These are phyloP conservation scores for Chenopodium formosanum DNA, from an alignment of 148 eudicot genomes.

Conservation along the genomic window DNA sequence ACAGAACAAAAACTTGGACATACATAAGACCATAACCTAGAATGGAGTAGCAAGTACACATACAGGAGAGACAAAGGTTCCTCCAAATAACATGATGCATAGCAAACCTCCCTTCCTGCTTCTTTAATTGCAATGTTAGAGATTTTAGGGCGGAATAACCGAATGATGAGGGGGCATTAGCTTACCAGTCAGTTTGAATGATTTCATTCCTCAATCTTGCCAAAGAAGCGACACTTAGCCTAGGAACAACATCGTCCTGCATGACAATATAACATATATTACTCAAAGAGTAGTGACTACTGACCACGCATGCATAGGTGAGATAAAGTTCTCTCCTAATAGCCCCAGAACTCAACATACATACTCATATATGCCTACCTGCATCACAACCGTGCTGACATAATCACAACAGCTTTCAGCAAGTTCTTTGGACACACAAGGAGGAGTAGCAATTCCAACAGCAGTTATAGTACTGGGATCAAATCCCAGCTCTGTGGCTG, in stretches of 20 bases:
- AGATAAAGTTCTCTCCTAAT: neutral
- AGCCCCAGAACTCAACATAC: neutral
- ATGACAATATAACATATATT: conserved; percentile 7
- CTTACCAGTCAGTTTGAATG: conserved; percentile 88
- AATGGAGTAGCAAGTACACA: neutral
- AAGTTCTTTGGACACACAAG: conserved; percentile 87
- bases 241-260: conserved; percentile 95
- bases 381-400: conserved; percentile 84
- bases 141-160: neutral
- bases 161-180: neutral
- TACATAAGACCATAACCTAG: neutral
- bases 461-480: conserved; percentile 76
- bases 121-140: neutral
- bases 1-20: neutral
- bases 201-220: conserved; percentile 92
- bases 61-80: neutral
- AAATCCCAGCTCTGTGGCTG: conserved; percentile 72
- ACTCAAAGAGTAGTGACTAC: neutral
- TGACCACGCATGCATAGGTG: neutral
- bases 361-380: conserved; percentile 39
- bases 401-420: conserved; percentile 83
- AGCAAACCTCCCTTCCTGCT: neutral
- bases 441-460: conserved; percentile 79
- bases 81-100: neutral
- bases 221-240: conserved; percentile 78